Evolutionary conservation across 2,329 filamentous ascomycete species (phyloP), one percentile per base, ranked within the genome.

Genomic region (Chalara sp.): DNA sequence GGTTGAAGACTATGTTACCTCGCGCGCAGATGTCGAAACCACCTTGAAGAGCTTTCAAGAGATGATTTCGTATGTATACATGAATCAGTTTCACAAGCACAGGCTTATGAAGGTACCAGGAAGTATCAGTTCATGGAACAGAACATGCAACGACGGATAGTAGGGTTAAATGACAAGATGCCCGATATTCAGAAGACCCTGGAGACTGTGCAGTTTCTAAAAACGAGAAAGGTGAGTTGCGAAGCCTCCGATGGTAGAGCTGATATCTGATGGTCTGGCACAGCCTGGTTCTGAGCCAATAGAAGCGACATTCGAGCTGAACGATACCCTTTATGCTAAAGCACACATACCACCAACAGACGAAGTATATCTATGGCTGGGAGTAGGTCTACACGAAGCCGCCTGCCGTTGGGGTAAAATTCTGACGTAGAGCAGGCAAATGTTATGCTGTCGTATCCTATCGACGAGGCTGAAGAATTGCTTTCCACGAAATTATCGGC

Each of bases 121-220:
- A 99, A 99, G 78, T 99, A 99, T 74, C 93, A 97, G 70, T 99
- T 97, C 73, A 99, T 99, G 93, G 90, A 97, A 72, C 76, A 86
- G 67, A 97, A 96, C 70, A 87, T 93, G 53, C 86, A 95, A 68
- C 80, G 89, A 56, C 81, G 93, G 45, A 85, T 87, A 48, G 76
- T 79, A 4, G 90, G 91, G 2, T 74, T 99, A 50, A 87, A 85
- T 64, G 91, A 96, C 65, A 99, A 97, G 75, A 90, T 99, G 59
- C 93, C 93, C 0, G 93, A 99, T 67, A 97, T 99, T 58, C 84
- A 89, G 63, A 96, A 96, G 76, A 97, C 93, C 1, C 72, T 97
- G 53, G 92, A 97, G 53, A 93, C 89, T 13, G 92, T 97, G 47
- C 79, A 76, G 52, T 97, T 97, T 63, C 67, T 99, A 55, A 86